Base-by-base conservation (phyloP, 2,329 filamentous ascomycete genomes). In the Penicillium digitatum region DNA sequence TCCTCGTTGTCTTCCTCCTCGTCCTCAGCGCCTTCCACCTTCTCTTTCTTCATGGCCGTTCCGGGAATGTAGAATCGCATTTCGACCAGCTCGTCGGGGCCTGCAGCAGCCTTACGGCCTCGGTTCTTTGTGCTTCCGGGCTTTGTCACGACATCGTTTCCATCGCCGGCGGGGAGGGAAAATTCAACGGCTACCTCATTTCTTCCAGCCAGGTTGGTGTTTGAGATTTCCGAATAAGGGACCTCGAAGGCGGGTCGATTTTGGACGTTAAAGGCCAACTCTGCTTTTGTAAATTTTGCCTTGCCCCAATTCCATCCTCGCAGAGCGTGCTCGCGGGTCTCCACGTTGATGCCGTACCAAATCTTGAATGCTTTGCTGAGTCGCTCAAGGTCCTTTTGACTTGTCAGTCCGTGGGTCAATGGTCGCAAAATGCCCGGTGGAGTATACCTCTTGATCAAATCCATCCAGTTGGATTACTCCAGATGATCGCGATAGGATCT, bases 251-350 rank as follows among this genome's bases (percentile, higher is more conserved):
- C 90, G 3, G 94, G 94, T 66, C 91, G 86, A 75, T 96, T 99
- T 72, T 95, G 91, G 35, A 99, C 94, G 73, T 92, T 97, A 81
- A 99, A 99, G 29, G 89, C 84, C 53, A 99, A 84, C 78, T 99
- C 94, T 52, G 91, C 88, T 76, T 97, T 96, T 58, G 88, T 87
- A 72, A 99, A 96, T 68, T 99, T 94, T 61, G 90, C 90, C 77
- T 97, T 99, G 68, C 94, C 94, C 95, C 94, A 99, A 74, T 99
- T 99, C 94, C 94, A 99, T 54, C 94, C 94, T 65, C 94, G 86
- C 56, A 99, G 79, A 24, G 94, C 91, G 74, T 97, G 94, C 75
- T 99, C 94, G 74, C 90, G 90, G 73, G 85, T 89, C 72, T 97
- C 92, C 56, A 99, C 82, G 67, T 87, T 91, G 68, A 94, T 88